Evolutionary conservation across 495 filamentous ascomycete species (phyloP).

Genomic region (Glonium stellatum): DNA sequence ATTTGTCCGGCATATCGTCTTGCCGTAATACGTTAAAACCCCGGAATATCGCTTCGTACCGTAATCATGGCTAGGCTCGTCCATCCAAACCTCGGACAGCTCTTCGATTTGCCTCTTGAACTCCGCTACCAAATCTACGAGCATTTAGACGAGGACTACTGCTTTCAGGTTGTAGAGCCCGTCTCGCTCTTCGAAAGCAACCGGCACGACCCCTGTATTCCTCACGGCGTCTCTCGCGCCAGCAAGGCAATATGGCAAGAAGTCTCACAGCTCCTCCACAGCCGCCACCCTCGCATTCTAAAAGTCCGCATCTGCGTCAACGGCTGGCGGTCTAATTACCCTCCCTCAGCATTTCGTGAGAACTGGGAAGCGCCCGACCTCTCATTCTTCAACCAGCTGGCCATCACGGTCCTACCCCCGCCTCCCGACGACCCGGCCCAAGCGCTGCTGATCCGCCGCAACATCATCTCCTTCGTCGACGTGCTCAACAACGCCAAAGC

Average conservation of each 20-base stretch:
- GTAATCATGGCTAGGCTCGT: neutral
- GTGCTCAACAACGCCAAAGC: neutral
- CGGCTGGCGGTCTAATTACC: neutral
- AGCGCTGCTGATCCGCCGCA: constrained; percentile 1
- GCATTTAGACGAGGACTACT: neutral
- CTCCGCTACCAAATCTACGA: constrained; percentile 4
- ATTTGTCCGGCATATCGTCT: too few species aligned
- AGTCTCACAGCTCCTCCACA: neutral
- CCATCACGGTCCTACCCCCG: neutral
- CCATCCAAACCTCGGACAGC: neutral
- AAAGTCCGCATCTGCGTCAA: neutral
- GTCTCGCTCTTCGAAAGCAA: neutral
- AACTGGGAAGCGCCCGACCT: neutral
- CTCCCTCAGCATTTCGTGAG: neutral
- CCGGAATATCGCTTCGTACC: too few species aligned
- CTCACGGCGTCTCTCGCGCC: neutral
- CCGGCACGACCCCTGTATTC: neutral
- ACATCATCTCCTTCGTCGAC: neutral
- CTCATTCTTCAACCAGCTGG: neutral
- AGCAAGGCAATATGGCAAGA: neutral
- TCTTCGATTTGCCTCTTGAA: neutral
- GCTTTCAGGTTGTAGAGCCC: neutral
- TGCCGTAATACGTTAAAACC: too few species aligned
- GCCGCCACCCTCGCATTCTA: neutral
- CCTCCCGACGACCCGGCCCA: neutral